A percentile compares a stretch with the other conserved stretches of the same genome.
Conservation (phyloP, 1,139 yeast species). For the Zygoascus meyerae region DNA sequence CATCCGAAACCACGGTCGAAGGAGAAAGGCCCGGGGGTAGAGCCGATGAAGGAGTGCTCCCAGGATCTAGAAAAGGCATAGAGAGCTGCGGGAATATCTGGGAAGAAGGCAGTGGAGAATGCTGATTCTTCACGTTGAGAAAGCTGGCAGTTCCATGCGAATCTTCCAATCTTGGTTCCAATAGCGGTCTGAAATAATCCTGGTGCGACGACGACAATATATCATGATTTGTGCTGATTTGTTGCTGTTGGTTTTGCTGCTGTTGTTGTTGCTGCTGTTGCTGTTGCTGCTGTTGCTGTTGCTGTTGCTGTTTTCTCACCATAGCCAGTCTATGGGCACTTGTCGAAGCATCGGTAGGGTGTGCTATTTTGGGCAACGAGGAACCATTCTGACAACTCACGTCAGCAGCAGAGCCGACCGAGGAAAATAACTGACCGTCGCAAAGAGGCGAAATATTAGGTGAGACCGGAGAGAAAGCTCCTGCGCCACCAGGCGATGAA, state of each 20-base stretch:
- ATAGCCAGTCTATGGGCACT: too few relatives aligned
- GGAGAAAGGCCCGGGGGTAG: constrained; percentile 3
- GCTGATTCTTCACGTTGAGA: neutral
- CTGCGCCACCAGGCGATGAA: neutral
- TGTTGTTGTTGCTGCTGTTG: too few relatives aligned
- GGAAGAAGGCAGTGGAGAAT: neutral
- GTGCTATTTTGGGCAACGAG: too few relatives aligned
- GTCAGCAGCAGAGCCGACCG: neutral
- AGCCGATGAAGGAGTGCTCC: neutral
- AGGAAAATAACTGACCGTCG: neutral
- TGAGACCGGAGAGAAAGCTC: constrained; percentile 1
- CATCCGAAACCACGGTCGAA: neutral
- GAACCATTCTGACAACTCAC: too few relatives aligned
- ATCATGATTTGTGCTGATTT: too few relatives aligned
- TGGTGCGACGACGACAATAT: neutral
- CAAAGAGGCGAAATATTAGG: constrained; percentile 1
- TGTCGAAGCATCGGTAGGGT: too few relatives aligned
- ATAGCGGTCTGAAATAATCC: neutral
- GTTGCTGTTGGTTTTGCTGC: too few relatives aligned
- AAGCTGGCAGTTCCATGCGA: constrained; percentile 1
- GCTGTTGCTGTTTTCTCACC: too few relatives aligned
- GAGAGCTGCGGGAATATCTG: neutral
- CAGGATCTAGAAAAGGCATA: too few relatives aligned
- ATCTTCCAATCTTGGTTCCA: neutral
- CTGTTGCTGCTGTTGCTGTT: too few relatives aligned